Evolutionary conservation across 805 yeast species (phyloP).

Genomic region (Scheffersomyces amazonensis): DNA sequence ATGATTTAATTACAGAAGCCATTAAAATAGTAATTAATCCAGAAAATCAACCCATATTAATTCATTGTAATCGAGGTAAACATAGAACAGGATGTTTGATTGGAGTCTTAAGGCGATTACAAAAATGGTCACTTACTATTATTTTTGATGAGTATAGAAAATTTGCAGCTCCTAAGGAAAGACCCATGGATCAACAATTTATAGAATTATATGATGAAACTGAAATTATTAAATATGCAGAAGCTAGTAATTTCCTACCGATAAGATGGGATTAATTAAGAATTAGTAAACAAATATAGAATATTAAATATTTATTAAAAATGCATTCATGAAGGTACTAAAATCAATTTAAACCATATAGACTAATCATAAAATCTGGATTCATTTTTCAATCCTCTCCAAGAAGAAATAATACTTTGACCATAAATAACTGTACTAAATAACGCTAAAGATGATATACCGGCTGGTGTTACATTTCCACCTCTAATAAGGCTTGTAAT

Average conservation of each 20-base stretch:
- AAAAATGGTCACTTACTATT: constrained; percentile 90
- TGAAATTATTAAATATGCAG: constrained; percentile 57
- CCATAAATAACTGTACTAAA: constrained; percentile 70
- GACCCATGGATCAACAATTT: constrained; percentile 94
- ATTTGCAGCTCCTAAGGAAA: constrained; percentile 91
- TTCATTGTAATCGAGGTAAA: constrained; percentile 95
- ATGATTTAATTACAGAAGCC: constrained; percentile 72
- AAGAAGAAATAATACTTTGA: constrained; percentile 15
- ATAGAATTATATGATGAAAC: constrained; percentile 82
- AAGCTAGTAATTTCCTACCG: constrained; percentile 58
- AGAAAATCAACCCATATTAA: constrained; percentile 82
- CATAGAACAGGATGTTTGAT: constrained; percentile 96
- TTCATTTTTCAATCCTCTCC: neutral
- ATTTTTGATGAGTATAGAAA: constrained; percentile 94
- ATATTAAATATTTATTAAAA: no score
- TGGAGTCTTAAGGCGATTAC: constrained; percentile 86
- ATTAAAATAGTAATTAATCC: constrained; percentile 80
- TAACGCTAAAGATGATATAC: constrained; percentile 55
- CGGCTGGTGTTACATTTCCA: constrained; percentile 62
- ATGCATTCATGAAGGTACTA: neutral
- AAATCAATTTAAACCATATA: neutral
- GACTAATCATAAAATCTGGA: neutral
- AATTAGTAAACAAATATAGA: neutral
- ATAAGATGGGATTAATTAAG: constrained; percentile 50
- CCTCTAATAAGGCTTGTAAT: constrained; percentile 51